These are phyloP conservation scores for Cynanchum wilfordii DNA, from an alignment of 257 asterid species.

Conservation along the genomic window DNA sequence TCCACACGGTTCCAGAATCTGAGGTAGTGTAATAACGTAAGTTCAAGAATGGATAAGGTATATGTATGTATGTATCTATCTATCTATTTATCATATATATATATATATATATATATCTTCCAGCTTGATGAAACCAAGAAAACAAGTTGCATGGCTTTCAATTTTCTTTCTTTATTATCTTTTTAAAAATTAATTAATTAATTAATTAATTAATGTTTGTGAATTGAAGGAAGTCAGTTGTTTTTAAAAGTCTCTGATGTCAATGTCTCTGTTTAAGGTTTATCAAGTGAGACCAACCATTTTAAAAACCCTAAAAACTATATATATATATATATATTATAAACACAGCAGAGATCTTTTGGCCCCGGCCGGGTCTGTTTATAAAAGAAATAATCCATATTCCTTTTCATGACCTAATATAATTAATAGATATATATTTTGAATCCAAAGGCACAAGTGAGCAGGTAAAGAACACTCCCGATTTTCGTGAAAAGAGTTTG, in stretches of 20 bases:
- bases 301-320: not conserved
- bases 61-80: not conserved
- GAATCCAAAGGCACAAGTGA: too few relatives aligned
- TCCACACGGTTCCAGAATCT: not conserved
- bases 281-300: slow-evolving; percentile 8
- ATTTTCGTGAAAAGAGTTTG: too few relatives aligned
- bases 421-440: too few relatives aligned
- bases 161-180: too few relatives aligned
- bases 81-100: too few relatives aligned
- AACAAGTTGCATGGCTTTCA: not conserved
- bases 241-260: not conserved
- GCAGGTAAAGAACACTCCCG: too few relatives aligned
- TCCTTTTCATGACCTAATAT: not conserved
- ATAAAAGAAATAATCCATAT: slow-evolving; percentile 3
- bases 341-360: not conserved
- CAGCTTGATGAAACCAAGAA: not conserved
- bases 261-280: slow-evolving; percentile 6
- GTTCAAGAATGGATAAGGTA: slow-evolving; percentile 16
- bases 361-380: not conserved
- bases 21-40: not conserved
- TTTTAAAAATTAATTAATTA: too few relatives aligned
- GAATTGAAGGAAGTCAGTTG: slow-evolving; percentile 7
- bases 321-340: too few relatives aligned
- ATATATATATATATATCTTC: too few relatives aligned
- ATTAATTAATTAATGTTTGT: not conserved